These are phyloP conservation scores for Guillardia theta DNA, from an alignment of 78 protist genomes.

Conservation along the genomic window DNA sequence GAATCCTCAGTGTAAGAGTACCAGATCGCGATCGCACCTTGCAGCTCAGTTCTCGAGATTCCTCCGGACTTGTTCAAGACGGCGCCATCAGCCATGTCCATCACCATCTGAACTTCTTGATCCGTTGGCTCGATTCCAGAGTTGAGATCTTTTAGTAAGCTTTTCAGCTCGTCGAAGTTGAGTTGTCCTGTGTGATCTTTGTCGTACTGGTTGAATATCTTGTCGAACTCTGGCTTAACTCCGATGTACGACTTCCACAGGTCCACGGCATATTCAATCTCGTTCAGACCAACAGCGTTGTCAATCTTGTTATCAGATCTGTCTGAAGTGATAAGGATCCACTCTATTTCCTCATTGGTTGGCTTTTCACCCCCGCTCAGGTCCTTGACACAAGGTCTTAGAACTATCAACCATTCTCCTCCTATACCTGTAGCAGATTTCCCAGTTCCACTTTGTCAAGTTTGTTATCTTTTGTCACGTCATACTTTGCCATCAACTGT, in stretches of 20 bases:
- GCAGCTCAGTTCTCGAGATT: neutral
- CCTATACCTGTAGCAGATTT: neutral
- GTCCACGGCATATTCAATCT: neutral
- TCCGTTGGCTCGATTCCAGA: neutral
- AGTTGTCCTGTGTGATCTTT: neutral
- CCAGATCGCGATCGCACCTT: neutral
- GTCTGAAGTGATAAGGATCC: neutral
- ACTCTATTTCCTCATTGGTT: neutral
- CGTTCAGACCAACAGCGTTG: neutral
- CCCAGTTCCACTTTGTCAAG: neutral
- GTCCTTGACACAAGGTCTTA: neutral
- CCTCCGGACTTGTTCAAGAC: neutral
- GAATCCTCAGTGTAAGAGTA: too few species aligned
- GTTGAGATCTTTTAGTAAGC: neutral
- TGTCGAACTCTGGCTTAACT: neutral
- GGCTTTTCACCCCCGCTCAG: neutral
- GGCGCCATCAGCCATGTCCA: neutral
- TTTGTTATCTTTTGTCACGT: neutral
- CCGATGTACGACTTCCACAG: neutral
- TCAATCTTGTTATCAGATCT: neutral
- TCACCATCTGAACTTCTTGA: neutral
- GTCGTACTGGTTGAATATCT: neutral
- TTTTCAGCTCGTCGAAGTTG: neutral
- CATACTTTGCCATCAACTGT: too few species aligned
- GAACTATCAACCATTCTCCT: neutral